Base-by-base conservation (phyloP, 495 filamentous ascomycete genomes). In the Astrocystis sublimbata region DNA sequence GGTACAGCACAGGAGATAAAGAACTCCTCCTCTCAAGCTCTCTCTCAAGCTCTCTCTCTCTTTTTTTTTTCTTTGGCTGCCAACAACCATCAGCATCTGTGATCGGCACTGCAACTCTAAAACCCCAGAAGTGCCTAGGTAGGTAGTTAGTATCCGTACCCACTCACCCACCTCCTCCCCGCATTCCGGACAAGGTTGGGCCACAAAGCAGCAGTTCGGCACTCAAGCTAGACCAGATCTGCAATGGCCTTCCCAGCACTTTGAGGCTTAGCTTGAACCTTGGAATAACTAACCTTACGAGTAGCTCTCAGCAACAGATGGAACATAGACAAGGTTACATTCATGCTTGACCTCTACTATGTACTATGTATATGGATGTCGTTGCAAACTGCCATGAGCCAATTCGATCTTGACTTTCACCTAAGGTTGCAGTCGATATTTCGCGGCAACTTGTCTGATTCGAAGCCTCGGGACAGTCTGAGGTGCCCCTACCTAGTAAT, bases 311-410 rank as follows among this genome's bases (percentile, higher is more conserved):
- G 30, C 19, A 40, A 13, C n/a, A n/a, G n/a, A n/a, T n/a, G n/a
- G n/a, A n/a, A n/a, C n/a, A 26, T n/a, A 40, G 26, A 52, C 36
- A 24, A 42, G 58, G 58, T 60, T 60, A 60, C 58, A 60, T 60
- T 21, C 46, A 40, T 15, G n/a, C 43, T 38, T 33, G 38, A 26
- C 38, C 31, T 45, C n/a, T n/a, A n/a, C n/a, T n/a, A n/a, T n/a
- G n/a, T n/a, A n/a, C n/a, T n/a, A n/a, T n/a, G n/a, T n/a, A n/a
- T n/a, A n/a, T n/a, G n/a, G n/a, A 28, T 43, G 40, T 38, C 40
- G 54, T 23, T 17, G 24, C 24, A 42, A 60, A 47, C 58, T 60
- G 58, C 51, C 41, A 35, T 24, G 6, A 36, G 21, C 31, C 21
- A 33, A 26, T 19, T 42, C 23, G 8, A 52, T 45, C 35, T 36